Percentiles rank a stretch among this genome's conserved stretches.
These are phyloP conservation scores for Gardenia jasminoides DNA, from an alignment of 257 asterid species.

Conservation along the genomic window DNA sequence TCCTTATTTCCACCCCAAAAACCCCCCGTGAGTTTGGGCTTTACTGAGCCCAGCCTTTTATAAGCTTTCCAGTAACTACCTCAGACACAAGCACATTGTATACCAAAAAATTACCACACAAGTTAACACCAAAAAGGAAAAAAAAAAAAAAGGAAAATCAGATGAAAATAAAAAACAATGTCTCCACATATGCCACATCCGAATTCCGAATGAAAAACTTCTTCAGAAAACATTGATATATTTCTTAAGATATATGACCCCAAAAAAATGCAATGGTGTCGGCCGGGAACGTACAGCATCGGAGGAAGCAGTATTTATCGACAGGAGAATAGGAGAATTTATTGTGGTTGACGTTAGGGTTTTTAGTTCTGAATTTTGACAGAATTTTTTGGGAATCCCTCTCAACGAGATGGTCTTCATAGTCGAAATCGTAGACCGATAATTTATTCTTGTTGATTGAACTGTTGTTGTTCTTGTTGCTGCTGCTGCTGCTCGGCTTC, in stretches of 20 bases:
- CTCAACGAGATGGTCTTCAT: conserved; percentile 46
- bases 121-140: neutral
- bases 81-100: neutral
- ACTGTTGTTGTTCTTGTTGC: conserved; percentile 10
- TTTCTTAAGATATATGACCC: too few species aligned
- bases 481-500: conserved; percentile 20
- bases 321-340: conserved; percentile 25
- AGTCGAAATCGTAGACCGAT: conserved; percentile 54
- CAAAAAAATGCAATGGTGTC: neutral
- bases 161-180: neutral
- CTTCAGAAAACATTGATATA: neutral
- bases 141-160: too few species aligned
- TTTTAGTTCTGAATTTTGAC: conserved; percentile 34
- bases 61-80: neutral
- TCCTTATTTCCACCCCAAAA: too few species aligned
- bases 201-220: neutral
- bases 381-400: conserved; percentile 25
- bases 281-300: conserved; percentile 41
- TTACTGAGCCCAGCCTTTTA: neutral
- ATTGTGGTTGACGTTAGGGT: conserved; percentile 9
- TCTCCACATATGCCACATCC: neutral
- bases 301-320: conserved; percentile 55
- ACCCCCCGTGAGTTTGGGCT: neutral
- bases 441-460: conserved; percentile 18
- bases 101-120: neutral